Evolutionary conservation across 2,329 filamentous ascomycete genomes (phyloP), one percentile per base, ranked within the genome.

Genomic region (Trichoderma koningii): DNA sequence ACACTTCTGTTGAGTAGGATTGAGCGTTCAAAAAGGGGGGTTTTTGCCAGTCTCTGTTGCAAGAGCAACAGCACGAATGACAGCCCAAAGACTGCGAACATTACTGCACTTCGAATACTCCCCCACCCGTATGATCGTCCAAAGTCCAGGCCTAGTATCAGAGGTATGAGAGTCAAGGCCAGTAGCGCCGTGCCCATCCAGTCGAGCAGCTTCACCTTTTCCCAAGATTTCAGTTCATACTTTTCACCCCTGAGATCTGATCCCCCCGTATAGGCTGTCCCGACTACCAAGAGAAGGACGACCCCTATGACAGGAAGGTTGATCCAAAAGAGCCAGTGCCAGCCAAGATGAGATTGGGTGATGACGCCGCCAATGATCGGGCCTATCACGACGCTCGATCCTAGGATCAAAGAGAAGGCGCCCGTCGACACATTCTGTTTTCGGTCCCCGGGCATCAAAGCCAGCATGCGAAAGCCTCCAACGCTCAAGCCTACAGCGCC

Each of bases 251-350:
- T 30, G 15, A 61, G 47, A 23, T 61, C 45, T 3, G 57, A 45
- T 14, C 57, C 57, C 5, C 57, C 57, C 7, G 30, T 50, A 12
- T 30, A 61, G 17, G 45, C 34, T 19, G n/a, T 47, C 26, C 30
- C 57, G 3, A 61, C 5, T 4, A 61, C 26, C 15, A 38, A 17
- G 14, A 52, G 28, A 12, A 61, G 12, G n/a, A 61, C 57, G 5
- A 61, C 10, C 7, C 57, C 45, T 26, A 61, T 48, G 14, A 23
- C 23, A 10, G 57, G 57, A 19, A 61, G 34, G 57, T 50, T 61
- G 44, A 61, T 61, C 57, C 57, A 61, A 17, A 61, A 61, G 6
- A 61, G 26, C 57, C 57, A 61, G 30, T 48, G 57, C 57, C 57
- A 61, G 10, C 44, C 30, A 41, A 55, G 52, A 26, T 38, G 30